Percentiles rank a stretch among this genome's conserved stretches.
These are phyloP conservation scores for Ceratobasidium sp. DNA, from an alignment of 1,284 basidiomycete genomes.

Conservation along the genomic window DNA sequence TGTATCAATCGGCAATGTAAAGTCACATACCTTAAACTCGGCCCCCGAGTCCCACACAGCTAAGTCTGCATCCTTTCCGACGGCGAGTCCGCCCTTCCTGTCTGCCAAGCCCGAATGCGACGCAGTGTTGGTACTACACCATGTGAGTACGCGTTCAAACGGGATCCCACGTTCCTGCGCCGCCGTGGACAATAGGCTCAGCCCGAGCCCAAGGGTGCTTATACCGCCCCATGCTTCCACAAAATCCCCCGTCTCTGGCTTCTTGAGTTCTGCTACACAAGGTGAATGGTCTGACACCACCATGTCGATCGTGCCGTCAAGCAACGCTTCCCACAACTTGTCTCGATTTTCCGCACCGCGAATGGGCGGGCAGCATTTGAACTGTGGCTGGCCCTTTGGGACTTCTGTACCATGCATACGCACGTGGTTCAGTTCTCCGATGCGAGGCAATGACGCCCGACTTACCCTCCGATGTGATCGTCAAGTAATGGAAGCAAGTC, in stretches of 20 bases:
- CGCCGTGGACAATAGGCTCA: conserved; percentile 73
- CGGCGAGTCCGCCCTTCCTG: conserved; percentile 72
- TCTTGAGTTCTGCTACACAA: conserved; percentile 82
- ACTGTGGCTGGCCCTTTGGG: conserved; percentile 75
- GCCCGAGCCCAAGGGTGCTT: conserved; percentile 83
- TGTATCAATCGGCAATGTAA: not conserved
- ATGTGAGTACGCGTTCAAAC: conserved; percentile 70
- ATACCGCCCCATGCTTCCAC: conserved; percentile 95
- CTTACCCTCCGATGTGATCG: conserved; percentile 60
- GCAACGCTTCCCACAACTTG: conserved; percentile 77
- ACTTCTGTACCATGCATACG: conserved; percentile 46
- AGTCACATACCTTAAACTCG: conserved; percentile 62
- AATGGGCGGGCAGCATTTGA: conserved; percentile 96
- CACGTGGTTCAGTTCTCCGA: conserved; percentile 44
- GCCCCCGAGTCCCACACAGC: conserved; percentile 81
- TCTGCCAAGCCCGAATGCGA: conserved; percentile 73
- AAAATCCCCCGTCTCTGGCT: conserved; percentile 75
- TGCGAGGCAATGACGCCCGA: conserved; percentile 48
- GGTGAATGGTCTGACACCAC: conserved; percentile 95
- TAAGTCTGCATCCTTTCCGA: conserved; percentile 84
- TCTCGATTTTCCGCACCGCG: conserved; percentile 74
- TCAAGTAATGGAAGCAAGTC: conserved; percentile 94
- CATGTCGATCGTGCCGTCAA: conserved; percentile 82
- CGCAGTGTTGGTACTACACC: conserved; percentile 76
- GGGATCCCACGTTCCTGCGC: conserved; percentile 60